phyloP scores from a whole-genome alignment of 2,329 filamentous ascomycete species.

The Calcarisporium arbuscula region DNA sequence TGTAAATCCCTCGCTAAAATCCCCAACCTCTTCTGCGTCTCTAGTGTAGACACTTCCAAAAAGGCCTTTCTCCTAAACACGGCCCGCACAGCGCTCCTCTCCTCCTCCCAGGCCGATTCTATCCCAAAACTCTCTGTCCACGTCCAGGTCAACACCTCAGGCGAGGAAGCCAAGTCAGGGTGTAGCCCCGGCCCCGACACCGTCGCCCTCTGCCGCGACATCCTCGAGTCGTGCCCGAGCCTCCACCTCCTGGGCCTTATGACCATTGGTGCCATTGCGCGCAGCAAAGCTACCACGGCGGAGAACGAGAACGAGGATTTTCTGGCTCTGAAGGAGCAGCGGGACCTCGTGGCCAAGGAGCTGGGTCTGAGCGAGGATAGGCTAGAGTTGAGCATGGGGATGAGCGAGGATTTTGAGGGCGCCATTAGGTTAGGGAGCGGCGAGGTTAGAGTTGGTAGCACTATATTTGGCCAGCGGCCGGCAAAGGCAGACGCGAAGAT shows the following conservation, averaged over 20 bases:
- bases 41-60: conserved; percentile 80
- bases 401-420: conserved; percentile 94
- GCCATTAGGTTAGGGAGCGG: conserved; percentile 77
- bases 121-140: conserved; percentile 60
- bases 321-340: conserved; percentile 56
- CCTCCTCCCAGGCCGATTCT: conserved; percentile 29
- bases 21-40: conserved; percentile 85
- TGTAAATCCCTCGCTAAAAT: conserved; percentile 82
- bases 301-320: conserved; percentile 95
- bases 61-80: conserved; percentile 80
- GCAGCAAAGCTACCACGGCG: conserved; percentile 65
- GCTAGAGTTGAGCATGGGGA: conserved; percentile 96
- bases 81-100: conserved; percentile 56
- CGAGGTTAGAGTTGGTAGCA: conserved; percentile 88
- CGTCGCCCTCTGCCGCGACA: conserved; percentile 59
- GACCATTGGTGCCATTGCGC: conserved; percentile 94
- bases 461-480: conserved; percentile 83
- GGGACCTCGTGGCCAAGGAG: conserved; percentile 60
- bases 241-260: conserved; percentile 78
- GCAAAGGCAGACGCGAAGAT: conserved; percentile 73
- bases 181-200: conserved; percentile 60
- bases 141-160: conserved; percentile 93
- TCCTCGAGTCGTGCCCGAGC: conserved; percentile 64
- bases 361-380: conserved; percentile 36
- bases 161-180: conserved; percentile 80